Evolutionary conservation across 2,329 filamentous ascomycete genomes (phyloP).

Genomic region (Aspergillus brunneoviolaceus): DNA sequence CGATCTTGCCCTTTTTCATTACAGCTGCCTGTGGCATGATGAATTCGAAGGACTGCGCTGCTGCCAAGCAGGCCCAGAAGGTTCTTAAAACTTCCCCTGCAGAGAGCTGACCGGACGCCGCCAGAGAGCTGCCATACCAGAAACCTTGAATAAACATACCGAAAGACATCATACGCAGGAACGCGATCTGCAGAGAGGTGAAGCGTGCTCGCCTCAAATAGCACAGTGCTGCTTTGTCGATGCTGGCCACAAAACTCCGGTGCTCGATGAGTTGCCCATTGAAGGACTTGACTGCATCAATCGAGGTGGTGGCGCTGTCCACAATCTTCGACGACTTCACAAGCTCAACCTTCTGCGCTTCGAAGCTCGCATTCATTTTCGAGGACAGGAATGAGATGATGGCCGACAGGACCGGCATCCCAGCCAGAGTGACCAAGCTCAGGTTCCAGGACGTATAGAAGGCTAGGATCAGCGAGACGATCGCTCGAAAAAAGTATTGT

Average conservation of each 20-base stretch:
- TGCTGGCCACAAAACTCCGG: constrained; percentile 60
- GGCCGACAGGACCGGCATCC: constrained; percentile 65
- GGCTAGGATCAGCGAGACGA: constrained; percentile 68
- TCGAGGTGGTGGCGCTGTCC: constrained; percentile 67
- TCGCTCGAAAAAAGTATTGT: constrained; percentile 62
- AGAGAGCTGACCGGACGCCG: constrained; percentile 57
- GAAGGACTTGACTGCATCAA: constrained; percentile 84
- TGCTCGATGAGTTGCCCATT: constrained; percentile 72
- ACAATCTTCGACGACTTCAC: constrained; percentile 69
- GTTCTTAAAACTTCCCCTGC: constrained; percentile 74
- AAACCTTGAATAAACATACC: constrained; percentile 85
- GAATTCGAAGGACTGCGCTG: constrained; percentile 71
- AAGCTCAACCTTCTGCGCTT: constrained; percentile 66
- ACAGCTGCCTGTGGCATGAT: constrained; percentile 75
- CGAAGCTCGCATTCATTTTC: constrained; percentile 64
- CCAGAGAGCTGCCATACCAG: constrained; percentile 76
- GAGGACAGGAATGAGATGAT: constrained; percentile 61
- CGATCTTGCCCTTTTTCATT: constrained; percentile 74
- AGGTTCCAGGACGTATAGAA: constrained; percentile 81
- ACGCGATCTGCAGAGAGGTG: constrained; percentile 70
- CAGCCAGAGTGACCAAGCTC: constrained; percentile 73
- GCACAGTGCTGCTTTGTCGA: constrained; percentile 58
- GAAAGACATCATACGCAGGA: constrained; percentile 71
- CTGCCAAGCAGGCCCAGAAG: constrained; percentile 78
- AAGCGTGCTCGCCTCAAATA: constrained; percentile 69